Evolutionary conservation across 106 monocot genomes (phyloP).

Genomic region (Triglochin maritima): DNA sequence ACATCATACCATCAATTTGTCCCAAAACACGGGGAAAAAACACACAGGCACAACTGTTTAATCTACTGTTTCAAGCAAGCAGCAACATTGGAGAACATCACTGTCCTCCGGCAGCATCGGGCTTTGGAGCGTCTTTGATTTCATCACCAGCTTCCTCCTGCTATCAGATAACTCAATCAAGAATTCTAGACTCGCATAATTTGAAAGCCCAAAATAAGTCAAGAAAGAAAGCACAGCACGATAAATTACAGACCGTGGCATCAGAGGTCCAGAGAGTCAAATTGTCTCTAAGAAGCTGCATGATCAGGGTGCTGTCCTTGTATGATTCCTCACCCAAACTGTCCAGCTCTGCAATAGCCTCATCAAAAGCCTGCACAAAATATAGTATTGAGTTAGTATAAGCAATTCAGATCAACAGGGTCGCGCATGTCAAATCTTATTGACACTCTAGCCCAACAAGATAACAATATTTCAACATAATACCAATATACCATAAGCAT

Average conservation of each 20-base stretch:
- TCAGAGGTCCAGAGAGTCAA: conserved; percentile 31
- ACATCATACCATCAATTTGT: too few relatives aligned
- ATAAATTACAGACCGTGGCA: conserved; percentile 9
- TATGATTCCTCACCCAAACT: conserved; percentile 38
- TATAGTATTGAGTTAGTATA: too few relatives aligned
- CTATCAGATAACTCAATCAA: background rate
- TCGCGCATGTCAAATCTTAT: too few relatives aligned
- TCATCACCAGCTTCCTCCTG: conserved; percentile 35
- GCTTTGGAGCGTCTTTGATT: conserved; percentile 18
- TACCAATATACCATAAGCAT: too few relatives aligned
- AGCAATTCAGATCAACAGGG: too few relatives aligned
- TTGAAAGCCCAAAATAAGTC: background rate
- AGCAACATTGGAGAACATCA: background rate
- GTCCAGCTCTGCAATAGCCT: conserved; percentile 43
- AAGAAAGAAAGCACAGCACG: background rate
- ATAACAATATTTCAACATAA: too few relatives aligned
- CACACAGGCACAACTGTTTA: too few relatives aligned
- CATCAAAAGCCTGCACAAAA: conserved; percentile 32
- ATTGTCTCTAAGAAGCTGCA: conserved; percentile 24
- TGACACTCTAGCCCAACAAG: too few relatives aligned
- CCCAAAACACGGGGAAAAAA: too few relatives aligned
- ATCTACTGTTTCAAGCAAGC: too few relatives aligned
- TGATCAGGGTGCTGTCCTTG: conserved; percentile 45
- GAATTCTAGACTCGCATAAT: background rate
- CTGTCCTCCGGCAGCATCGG: conserved; percentile 11